Base-by-base conservation (phyloP, 208 protist genomes). In the Trypanosoma cruzi region DNA sequence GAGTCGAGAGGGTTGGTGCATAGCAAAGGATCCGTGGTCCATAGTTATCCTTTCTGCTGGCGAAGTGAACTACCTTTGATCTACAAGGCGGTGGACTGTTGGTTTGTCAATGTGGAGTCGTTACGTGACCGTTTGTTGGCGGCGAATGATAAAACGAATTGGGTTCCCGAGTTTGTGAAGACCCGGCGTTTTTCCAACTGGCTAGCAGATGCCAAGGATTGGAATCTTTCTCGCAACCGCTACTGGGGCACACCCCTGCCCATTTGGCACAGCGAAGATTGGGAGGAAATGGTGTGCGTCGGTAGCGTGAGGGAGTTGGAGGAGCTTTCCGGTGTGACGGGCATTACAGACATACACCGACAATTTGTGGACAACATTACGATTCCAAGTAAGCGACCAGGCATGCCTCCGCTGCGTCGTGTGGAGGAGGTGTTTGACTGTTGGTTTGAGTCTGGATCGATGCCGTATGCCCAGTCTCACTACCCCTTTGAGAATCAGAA, bases 41-140 rank as follows among this genome's bases (percentile, higher is more conserved):
- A 99, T 80, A 95, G 79, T 56, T 99, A 99, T 87, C 99, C 99
- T 36, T 99, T 99, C 87, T 99, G 99, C 93, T 99, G 98, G 98
- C 86, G 99, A 59, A 99, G 95, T 61, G 95, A 98, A 34, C 99
- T 98, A 28, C 99, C 99, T 37, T 90, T 99, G 34, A 91, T 99
- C 60, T 99, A 99, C 77, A 96, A 93, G 72, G 96, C 98, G 0
- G 93, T 99, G 18, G 98, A 99, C 56, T 97, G 93, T 57, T 99
- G 99, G 98, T 99, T 99, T 75, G 97, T 99, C 32, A 89, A 94
- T 52, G 99, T 99, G 5, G 94, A 98, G 66, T 50, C 75, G 14
- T 88, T 99, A 77, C 98, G 98, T 68, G 98, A 99, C 20, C 59
- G 77, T 4, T 86, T 99, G 14, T 59, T 99, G 8, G 75, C 57